phyloP scores from a whole-genome alignment of 331 rosid genomes.

The Cydonia oblonga region DNA sequence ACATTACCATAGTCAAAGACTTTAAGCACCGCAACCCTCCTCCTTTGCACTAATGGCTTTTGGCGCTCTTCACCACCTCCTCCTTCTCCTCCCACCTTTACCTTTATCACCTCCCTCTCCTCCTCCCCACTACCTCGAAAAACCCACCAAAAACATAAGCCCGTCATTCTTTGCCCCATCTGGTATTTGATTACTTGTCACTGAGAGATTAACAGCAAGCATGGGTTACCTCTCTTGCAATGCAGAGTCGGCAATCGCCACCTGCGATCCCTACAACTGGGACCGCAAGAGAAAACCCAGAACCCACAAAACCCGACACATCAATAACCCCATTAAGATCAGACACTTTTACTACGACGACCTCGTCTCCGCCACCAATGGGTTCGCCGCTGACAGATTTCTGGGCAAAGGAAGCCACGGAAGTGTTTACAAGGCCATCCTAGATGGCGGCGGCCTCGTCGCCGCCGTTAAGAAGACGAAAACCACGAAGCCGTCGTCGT shows the following conservation, averaged over 20 bases:
- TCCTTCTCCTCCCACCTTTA: not conserved
- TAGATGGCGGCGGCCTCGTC: slow-evolving; percentile 46
- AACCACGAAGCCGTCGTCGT: not conserved
- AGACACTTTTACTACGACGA: slow-evolving; percentile 39
- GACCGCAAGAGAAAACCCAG: slow-evolving; percentile 30
- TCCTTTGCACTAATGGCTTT: too few species aligned
- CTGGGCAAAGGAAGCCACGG: slow-evolving; percentile 92
- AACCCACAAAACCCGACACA: not conserved
- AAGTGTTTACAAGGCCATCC: slow-evolving; percentile 57
- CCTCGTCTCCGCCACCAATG: slow-evolving; percentile 42
- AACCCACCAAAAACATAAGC: not conserved
- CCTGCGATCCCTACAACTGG: slow-evolving; percentile 51
- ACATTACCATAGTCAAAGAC: slow-evolving; percentile 16
- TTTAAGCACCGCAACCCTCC: not conserved
- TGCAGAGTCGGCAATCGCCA: slow-evolving; percentile 63
- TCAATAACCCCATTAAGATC: slow-evolving; percentile 16
- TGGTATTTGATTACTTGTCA: too few species aligned
- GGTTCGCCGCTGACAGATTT: slow-evolving; percentile 54
- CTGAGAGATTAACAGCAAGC: not conserved
- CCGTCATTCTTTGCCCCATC: too few species aligned
- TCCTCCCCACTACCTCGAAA: not conserved
- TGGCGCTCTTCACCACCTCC: not conserved
- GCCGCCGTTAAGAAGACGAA: slow-evolving; percentile 72
- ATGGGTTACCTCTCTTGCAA: slow-evolving; percentile 76
- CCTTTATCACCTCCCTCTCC: not conserved